Percentiles rank a stretch among this genome's conserved stretches.
Conservation (phyloP, 805 yeast genomes). For the Pichia kluyveri region DNA sequence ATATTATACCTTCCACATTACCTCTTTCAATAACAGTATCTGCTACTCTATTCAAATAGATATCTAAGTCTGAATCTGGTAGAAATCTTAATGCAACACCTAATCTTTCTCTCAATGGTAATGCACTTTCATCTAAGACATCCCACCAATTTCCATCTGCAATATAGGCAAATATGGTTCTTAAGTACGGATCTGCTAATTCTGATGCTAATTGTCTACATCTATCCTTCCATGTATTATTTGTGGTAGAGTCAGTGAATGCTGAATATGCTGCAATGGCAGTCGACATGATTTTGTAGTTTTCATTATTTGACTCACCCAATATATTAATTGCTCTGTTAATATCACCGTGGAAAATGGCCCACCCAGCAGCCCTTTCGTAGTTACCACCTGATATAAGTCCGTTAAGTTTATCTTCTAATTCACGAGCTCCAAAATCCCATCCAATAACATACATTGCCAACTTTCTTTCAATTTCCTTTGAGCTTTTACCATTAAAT, state of each 20-base stretch:
- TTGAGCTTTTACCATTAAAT: constrained; percentile 36
- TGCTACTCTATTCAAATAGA: constrained; percentile 62
- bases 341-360: constrained; percentile 87
- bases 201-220: constrained; percentile 86
- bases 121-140: constrained; percentile 79
- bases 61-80: constrained; percentile 67
- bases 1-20: constrained; percentile 80
- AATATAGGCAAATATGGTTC: constrained; percentile 88
- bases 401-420: constrained; percentile 55
- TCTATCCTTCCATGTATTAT: constrained; percentile 87
- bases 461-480: constrained; percentile 59
- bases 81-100: constrained; percentile 87
- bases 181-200: constrained; percentile 75
- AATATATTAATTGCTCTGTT: constrained; percentile 72
- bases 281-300: constrained; percentile 73
- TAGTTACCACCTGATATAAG: constrained; percentile 50
- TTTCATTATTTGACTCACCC: constrained; percentile 61
- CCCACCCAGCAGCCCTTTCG: constrained; percentile 97
- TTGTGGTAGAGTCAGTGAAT: constrained; percentile 45
- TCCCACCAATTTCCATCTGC: constrained; percentile 97
- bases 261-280: constrained; percentile 88
- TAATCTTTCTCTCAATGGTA: constrained; percentile 79
- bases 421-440: constrained; percentile 69
- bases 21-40: constrained; percentile 67
- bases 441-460: constrained; percentile 86